Evolutionary conservation across 148 eudicot species (phyloP).

Genomic region (Chenopodium berlandieri): DNA sequence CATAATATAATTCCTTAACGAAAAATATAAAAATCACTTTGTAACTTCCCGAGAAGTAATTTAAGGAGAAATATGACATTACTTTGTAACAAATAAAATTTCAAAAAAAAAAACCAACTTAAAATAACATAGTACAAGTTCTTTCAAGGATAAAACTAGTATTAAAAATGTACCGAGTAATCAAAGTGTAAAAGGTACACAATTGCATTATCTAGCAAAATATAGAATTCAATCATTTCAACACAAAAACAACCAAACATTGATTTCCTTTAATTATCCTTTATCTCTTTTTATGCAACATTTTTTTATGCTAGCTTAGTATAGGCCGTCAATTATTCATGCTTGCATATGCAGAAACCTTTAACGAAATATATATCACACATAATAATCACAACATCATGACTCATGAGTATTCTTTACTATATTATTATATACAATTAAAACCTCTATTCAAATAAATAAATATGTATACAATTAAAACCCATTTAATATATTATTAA

Average conservation of each 20-base stretch:
- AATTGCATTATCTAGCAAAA: background rate
- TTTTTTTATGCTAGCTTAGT: background rate
- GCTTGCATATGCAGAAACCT: background rate
- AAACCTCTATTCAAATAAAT: background rate
- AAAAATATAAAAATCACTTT: no score
- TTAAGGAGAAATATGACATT: no score
- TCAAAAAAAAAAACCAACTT: no score
- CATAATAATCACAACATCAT: slow-evolving; percentile 5
- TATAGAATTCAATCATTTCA: background rate
- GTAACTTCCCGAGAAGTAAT: no score
- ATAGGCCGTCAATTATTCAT: background rate
- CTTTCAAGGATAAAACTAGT: no score
- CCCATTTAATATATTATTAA: background rate
- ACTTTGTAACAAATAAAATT: no score
- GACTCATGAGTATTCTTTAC: slow-evolving; percentile 3
- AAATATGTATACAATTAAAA: background rate
- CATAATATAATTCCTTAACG: no score
- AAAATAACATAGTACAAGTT: no score
- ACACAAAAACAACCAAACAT: background rate
- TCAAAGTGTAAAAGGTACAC: background rate
- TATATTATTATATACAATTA: background rate
- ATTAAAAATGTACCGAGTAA: no score
- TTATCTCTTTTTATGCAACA: background rate
- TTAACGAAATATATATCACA: background rate
- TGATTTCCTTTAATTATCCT: background rate